Base-by-base conservation (phyloP, 164 flowering plant species). In the Liriodendron chinense region DNA sequence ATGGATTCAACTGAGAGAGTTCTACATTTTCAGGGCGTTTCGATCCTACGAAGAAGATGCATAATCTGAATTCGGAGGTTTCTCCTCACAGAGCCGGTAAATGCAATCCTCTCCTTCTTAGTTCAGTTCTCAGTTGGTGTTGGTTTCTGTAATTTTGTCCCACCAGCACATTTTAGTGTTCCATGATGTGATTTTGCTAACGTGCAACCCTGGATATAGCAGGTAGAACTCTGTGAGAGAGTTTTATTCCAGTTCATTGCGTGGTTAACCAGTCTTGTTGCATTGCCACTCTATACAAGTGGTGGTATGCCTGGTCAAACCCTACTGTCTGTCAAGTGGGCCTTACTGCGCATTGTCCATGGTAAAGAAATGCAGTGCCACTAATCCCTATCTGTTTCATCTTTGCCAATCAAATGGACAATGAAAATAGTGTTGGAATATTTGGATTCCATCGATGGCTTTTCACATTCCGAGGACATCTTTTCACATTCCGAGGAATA, bases 81-180 rank as follows among this genome's bases (percentile, higher is more conserved):
- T 92, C 96, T 9, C 94, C 98, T 72, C 98, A 92, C 47, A 85
- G 98, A 86, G 96, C 97, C 68, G 98, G 98, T 74, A 56, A 14
- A 21, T 26, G 20, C 56, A 22, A 24, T 62, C 5, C 20, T 16
- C 68, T 72, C 7, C 28, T 70, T 24, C 28, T 24, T 9, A 69
- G 20, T 69, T 53, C 59, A 53, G 59, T 53, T 53, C 18, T 53
- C 18, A 3, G 59, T 53, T 12, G 59, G 59, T 53, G 10, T 53
- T 14, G 59, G 13, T 53, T 16, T 53, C 18, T 3, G 13, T 53
- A 12, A 16, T 53, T 34, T 7, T 53, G 43, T 34, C 43, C 43
- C 43, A 34, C 43, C 43, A 4, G 7, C 43, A 34, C 43, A 34
- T 34, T 6, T 4, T 34, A 34, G 7, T 34, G 43, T 34, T 7